phyloP scores from a whole-genome alignment of 2,329 filamentous ascomycete species.

The Erysiphe neolycopersici region DNA sequence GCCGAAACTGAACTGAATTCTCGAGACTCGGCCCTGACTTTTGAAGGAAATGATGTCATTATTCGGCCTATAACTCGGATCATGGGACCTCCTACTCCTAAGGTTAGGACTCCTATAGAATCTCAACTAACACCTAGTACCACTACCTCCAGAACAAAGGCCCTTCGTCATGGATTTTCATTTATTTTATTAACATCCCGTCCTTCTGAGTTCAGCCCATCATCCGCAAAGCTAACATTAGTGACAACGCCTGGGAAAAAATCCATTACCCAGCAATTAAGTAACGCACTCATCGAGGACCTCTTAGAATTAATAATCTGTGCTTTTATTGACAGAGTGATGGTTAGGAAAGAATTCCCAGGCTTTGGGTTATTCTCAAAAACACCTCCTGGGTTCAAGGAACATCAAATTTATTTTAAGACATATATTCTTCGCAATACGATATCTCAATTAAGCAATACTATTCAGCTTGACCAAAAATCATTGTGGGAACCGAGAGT shows the following conservation, averaged over 20 bases:
- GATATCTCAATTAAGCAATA: constrained; percentile 40
- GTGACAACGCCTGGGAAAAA: constrained; percentile 31
- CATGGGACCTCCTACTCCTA: constrained; percentile 34
- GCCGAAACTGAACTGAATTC: constrained; percentile 74
- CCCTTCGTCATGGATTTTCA: constrained; percentile 58
- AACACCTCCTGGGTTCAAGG: constrained; percentile 73
- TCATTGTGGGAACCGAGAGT: constrained; percentile 56
- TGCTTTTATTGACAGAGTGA: constrained; percentile 65
- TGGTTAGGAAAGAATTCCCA: constrained; percentile 68
- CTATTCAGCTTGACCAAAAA: constrained; percentile 44
- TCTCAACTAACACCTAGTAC: constrained; percentile 20
- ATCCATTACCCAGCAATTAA: constrained; percentile 23
- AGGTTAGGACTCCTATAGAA: constrained; percentile 43
- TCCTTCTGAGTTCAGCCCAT: constrained; percentile 27
- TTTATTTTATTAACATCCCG: constrained; percentile 69
- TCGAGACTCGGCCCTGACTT: constrained; percentile 52
- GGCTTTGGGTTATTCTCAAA: constrained; percentile 70
- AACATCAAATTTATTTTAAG: constrained; percentile 87
- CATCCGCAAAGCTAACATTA: constrained; percentile 34
- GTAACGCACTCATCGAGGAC: constrained; percentile 46
- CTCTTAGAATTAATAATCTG: constrained; percentile 52
- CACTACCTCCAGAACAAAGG: constrained; percentile 23
- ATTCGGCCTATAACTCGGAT: constrained; percentile 29
- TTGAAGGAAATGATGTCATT: constrained; percentile 65
- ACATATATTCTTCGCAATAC: constrained; percentile 62